Evolutionary conservation across 306 rosid genomes (phyloP), one percentile per base, ranked within the genome.

Genomic region (Bauhinia variegata): DNA sequence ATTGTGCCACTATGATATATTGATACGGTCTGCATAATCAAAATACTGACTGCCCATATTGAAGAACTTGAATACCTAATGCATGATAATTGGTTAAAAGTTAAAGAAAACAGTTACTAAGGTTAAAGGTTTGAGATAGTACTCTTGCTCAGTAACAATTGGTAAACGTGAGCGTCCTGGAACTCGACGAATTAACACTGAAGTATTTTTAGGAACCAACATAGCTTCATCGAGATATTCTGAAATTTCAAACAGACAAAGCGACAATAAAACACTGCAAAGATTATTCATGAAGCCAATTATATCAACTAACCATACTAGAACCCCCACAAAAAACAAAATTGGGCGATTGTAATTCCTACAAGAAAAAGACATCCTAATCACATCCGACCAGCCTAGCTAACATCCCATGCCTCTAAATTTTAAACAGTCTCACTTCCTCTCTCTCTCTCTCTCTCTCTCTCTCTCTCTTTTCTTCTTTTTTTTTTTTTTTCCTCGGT

Each of bases 131-230:
- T 81, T 78, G 86, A 83, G 93, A 69, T 75, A 82, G 82, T 95
- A 95, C 99, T 85, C 88, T 95, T 79, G 82, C 78, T 88, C 88
- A 18, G 95, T 85, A 83, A 95, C 89, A 82, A 95, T 95, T 64
- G 99, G 95, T 83, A 86, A 80, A 67, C 95, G 97, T 69, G 96
- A 96, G 64, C 95, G 87, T 86, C 99, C 99, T 9, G 99, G 99
- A 63, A 95, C 96, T 15, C 99, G 99, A 31, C 97, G 95, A 73
- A 95, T 87, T 86, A 95, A 95, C 81, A 95, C 99, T 51, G 99
- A 95, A 3, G 99, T 91, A 78, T 95, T 95, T 91, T 91, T 95
- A 73, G 99, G 99, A 71, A 95, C 87, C 99, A 95, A 85, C 95
- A 80, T 86, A 69, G 87, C 97, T 80, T 88, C 97, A 79, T 91